Evolutionary conservation across 225 moss, liverwort and hornwort genomes (phyloP), one percentile per base, ranked within the genome.

Genomic region (Physcomitrellopsis africana): DNA sequence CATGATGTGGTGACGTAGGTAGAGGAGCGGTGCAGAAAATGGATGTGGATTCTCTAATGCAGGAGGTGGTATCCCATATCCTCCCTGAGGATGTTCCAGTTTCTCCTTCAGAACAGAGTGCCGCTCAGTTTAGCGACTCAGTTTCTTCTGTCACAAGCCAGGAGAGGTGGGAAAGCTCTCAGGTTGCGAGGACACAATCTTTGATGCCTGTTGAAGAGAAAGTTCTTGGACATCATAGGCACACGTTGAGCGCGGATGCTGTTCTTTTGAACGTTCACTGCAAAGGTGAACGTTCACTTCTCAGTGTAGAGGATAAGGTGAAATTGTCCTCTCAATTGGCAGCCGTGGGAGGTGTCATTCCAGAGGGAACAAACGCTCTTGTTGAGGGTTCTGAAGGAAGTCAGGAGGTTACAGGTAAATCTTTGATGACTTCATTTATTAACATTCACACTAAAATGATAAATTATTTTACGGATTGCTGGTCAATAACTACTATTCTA

Each of bases 301-400:
- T 37, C 32, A 81, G 72, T 65, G 86, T 86, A 4, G 86, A 69
- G 65, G 15, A 81, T 9, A 86, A 86, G 69, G 83, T 86, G 62
- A 83, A 86, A 61, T 20, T 86, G 76, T 83, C 83, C 11, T 72
- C 79, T 62, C 81, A 56, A 58, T 63, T 87, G 23, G 76, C 76
- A 23, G 82, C 80, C 54, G 78, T 79, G 44, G 78, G 27, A 60
- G 44, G 11, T 67, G 10, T 52, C 1, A 22, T 32, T 19, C 5
- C 76, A 7, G 75, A 19, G 16, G 9, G 6, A 11, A 3, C 51
- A 0, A 76, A 82, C n/a, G 59, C 18, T 59, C 46, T 47, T 9
- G 23, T 1, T 49, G 54, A 69, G 10, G 65, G 9, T 81, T 67
- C 65, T 3, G 42, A 70, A 41, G 83, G 43, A 37, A 9, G 7